These are phyloP conservation scores for Candida ortonii DNA, from an alignment of 805 yeast species.

Conservation along the genomic window DNA sequence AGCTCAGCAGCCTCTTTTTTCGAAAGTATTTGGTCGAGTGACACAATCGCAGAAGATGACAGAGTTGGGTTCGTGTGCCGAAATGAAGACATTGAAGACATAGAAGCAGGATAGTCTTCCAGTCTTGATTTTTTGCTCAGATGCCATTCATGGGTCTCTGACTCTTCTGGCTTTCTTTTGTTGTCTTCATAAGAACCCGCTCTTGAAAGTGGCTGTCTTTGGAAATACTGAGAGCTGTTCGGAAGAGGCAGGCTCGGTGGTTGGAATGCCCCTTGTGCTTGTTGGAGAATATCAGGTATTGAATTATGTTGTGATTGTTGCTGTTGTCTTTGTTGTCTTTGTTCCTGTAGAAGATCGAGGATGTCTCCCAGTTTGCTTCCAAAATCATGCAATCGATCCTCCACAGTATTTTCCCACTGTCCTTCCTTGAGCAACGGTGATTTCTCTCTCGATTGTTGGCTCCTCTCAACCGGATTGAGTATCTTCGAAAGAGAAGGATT, in stretches of 20 bases:
- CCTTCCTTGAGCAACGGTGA: constrained; percentile 1
- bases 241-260: too few species aligned
- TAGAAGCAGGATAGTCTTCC: too few species aligned
- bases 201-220: too few species aligned
- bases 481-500: constrained; percentile 16
- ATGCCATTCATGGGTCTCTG: too few species aligned
- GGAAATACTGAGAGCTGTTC: too few species aligned
- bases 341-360: constrained; percentile 33
- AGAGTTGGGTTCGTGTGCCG: background rate
- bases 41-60: constrained; percentile 1
- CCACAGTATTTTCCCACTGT: constrained; percentile 37
- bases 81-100: background rate
- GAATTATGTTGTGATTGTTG: constrained; percentile 2
- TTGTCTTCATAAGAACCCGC: too few species aligned
- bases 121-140: too few species aligned
- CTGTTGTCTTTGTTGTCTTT: constrained; percentile 9
- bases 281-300: too few species aligned
- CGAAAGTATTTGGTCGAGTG: constrained; percentile 21
- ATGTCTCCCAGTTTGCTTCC: constrained; percentile 40
- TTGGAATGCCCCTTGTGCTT: too few species aligned
- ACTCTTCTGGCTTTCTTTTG: too few species aligned
- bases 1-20: constrained; percentile 41
- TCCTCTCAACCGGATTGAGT: constrained; percentile 18
- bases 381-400: constrained; percentile 37
- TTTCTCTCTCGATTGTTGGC: constrained; percentile 2